Conservation (phyloP, 257 asterid genomes). For the Lithospermum erythrorhizon region DNA sequence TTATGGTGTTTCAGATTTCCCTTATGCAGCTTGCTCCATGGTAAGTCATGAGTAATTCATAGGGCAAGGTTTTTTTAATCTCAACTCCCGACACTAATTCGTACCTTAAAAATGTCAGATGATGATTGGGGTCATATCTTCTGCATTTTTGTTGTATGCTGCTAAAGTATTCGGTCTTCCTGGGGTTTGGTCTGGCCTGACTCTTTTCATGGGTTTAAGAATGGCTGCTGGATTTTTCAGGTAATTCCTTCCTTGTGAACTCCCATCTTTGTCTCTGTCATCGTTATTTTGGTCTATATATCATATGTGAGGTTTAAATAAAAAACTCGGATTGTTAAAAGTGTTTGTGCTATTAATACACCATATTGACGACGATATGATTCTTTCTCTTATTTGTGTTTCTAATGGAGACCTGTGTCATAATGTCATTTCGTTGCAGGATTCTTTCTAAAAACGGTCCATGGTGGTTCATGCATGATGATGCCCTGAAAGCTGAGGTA, state of each 20-base stretch:
- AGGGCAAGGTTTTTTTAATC: not conserved
- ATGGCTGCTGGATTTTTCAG: constrained; percentile 70
- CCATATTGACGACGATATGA: not conserved
- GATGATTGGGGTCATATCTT: constrained; percentile 72
- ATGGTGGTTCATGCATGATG: constrained; percentile 91
- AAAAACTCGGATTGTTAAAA: not conserved
- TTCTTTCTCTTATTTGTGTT: not conserved
- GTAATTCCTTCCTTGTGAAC: no score
- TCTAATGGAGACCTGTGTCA: not conserved
- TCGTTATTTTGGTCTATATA: no score
- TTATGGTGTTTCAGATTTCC: constrained; percentile 85
- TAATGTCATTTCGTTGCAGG: constrained; percentile 24
- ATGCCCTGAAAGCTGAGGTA: constrained; percentile 36
- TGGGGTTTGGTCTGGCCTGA: constrained; percentile 89
- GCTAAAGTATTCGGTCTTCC: constrained; percentile 56
- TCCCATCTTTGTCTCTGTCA: no score
- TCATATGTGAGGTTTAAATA: no score
- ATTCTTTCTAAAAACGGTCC: constrained; percentile 54
- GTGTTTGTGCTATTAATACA: not conserved
- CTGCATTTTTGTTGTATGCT: constrained; percentile 57
- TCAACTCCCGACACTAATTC: not conserved
- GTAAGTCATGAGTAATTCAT: constrained; percentile 21
- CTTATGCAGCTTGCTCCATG: constrained; percentile 79
- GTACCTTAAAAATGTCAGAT: constrained; percentile 36
- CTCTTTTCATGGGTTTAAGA: constrained; percentile 80